Conservation (phyloP, 116 monocot species). For the Cymodocea nodosa region DNA sequence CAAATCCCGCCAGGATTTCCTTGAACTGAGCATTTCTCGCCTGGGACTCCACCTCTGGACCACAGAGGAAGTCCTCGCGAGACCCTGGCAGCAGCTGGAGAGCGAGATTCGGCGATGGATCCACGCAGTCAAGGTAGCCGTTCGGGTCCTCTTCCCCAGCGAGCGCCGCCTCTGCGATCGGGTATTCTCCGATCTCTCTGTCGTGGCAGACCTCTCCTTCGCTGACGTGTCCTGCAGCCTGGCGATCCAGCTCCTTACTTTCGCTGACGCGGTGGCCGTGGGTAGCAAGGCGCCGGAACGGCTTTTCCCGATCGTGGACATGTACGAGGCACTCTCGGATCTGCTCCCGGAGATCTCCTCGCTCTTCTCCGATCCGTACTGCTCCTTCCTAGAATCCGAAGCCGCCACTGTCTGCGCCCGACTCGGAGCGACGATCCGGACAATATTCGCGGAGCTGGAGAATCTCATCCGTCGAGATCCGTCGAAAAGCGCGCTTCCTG, state of each 20-base stretch:
- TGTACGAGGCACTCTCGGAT: slow-evolving; percentile 62
- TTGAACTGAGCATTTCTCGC: slow-evolving; percentile 69
- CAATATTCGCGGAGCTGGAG: slow-evolving; percentile 75
- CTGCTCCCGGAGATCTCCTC: slow-evolving; percentile 43
- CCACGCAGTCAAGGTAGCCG: slow-evolving; percentile 38
- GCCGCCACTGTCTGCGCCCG: slow-evolving; percentile 29
- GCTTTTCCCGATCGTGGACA: slow-evolving; percentile 59
- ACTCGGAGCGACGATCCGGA: slow-evolving; percentile 51
- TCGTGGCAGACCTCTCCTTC: slow-evolving; percentile 66
- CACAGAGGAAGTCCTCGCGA: slow-evolving; percentile 32
- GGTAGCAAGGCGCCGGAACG: slow-evolving; percentile 49
- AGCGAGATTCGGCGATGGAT: slow-evolving; percentile 66
- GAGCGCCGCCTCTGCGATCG: slow-evolving; percentile 81
- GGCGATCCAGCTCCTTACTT: slow-evolving; percentile 45
- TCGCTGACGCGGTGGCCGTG: slow-evolving; percentile 51
- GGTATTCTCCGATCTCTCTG: slow-evolving; percentile 34
- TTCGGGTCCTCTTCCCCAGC: slow-evolving; percentile 64
- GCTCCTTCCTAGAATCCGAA: slow-evolving; percentile 33
- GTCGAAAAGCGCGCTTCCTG: slow-evolving; percentile 32
- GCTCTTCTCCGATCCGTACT: slow-evolving; percentile 51
- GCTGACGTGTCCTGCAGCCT: slow-evolving; percentile 42
- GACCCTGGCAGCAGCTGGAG: slow-evolving; percentile 54
- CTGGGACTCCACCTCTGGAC: slow-evolving; percentile 39
- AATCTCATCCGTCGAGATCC: slow-evolving; percentile 74
- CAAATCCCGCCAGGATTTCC: slow-evolving; percentile 40